Conservation (phyloP, 306 rosid genomes). For the Pyrus bretschneideri region DNA sequence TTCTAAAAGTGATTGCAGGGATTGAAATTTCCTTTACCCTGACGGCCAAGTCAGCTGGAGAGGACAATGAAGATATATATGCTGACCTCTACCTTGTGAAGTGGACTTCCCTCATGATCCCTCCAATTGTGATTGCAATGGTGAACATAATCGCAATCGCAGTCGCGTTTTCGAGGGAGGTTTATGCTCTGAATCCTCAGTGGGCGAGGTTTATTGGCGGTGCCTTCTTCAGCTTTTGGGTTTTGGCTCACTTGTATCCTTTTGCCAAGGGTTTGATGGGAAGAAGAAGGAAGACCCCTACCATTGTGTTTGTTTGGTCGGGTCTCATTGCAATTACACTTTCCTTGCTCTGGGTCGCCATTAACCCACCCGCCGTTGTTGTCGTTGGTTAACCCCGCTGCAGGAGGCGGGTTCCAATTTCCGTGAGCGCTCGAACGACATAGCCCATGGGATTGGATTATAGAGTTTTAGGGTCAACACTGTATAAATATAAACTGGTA, state of each 20-base stretch:
- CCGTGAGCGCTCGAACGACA: slow-evolving; percentile 8
- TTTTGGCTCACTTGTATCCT: slow-evolving; percentile 50
- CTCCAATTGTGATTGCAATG: slow-evolving; percentile 45
- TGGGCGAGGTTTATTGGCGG: slow-evolving; percentile 49
- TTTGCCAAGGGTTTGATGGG: slow-evolving; percentile 58
- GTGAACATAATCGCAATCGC: slow-evolving; percentile 38
- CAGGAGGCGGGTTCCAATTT: slow-evolving; percentile 27
- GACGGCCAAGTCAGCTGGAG: slow-evolving; percentile 38
- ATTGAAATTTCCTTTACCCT: slow-evolving; percentile 49
- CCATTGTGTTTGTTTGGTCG: slow-evolving; percentile 49
- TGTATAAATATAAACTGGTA: not conserved
- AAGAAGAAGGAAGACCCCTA: slow-evolving; percentile 46
- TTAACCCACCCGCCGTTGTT: slow-evolving; percentile 25
- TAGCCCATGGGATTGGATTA: not conserved
- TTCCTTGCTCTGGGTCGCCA: slow-evolving; percentile 45
- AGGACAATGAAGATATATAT: slow-evolving; percentile 28
- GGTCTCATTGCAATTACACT: slow-evolving; percentile 53
- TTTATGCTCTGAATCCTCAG: slow-evolving; percentile 27
- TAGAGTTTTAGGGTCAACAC: not conserved
- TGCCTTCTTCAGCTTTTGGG: slow-evolving; percentile 49
- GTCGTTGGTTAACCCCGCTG: not conserved
- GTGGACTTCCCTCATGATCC: slow-evolving; percentile 49
- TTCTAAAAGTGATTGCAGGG: slow-evolving; percentile 46
- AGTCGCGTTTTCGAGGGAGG: slow-evolving; percentile 39
- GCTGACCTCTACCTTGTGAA: slow-evolving; percentile 43